These are phyloP conservation scores for Barnettozyma populi DNA, from an alignment of 805 yeast genomes.

Conservation along the genomic window DNA sequence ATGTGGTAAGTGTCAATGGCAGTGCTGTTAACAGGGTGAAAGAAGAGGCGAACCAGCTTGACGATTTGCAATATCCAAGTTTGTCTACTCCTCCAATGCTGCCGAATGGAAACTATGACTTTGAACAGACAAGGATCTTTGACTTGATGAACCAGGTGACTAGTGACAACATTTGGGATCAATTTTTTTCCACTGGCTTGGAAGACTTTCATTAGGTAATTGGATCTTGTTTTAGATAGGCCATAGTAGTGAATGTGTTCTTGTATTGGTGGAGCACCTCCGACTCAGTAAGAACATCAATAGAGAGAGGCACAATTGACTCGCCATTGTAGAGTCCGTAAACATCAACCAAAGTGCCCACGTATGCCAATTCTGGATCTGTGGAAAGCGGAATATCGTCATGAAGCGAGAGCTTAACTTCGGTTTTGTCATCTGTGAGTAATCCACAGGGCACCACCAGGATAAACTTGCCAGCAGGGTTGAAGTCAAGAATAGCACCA, in stretches of 20 bases:
- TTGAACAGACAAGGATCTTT: conserved; percentile 50
- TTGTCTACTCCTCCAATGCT: conserved; percentile 21
- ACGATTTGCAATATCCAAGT: conserved; percentile 19
- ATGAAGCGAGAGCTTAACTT: conserved; percentile 11
- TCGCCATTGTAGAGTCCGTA: conserved; percentile 17
- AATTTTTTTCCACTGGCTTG: conserved; percentile 35
- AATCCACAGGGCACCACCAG: conserved; percentile 12
- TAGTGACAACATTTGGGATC: conserved; percentile 62
- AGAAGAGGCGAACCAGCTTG: conserved; percentile 4
- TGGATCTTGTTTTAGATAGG: conserved; percentile 8
- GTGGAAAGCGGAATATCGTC: conserved; percentile 8
- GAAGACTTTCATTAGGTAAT: background rate
- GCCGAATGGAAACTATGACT: conserved; percentile 12
- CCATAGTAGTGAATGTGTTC: background rate
- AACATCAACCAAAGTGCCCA: conserved; percentile 18
- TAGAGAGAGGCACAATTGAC: conserved; percentile 4
- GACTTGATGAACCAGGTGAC: conserved; percentile 59
- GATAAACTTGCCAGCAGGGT: conserved; percentile 12
- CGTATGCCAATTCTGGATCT: conserved; percentile 16
- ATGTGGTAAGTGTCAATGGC: background rate
- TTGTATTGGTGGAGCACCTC: background rate
- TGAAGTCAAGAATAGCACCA: conserved; percentile 19
- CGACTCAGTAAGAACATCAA: conserved; percentile 10
- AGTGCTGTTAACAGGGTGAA: conserved; percentile 6
- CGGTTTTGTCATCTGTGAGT: conserved; percentile 5